Evolutionary conservation across 495 filamentous ascomycete genomes (phyloP), one percentile per base, ranked within the genome.

Genomic region (Neurospora sublineolata): DNA sequence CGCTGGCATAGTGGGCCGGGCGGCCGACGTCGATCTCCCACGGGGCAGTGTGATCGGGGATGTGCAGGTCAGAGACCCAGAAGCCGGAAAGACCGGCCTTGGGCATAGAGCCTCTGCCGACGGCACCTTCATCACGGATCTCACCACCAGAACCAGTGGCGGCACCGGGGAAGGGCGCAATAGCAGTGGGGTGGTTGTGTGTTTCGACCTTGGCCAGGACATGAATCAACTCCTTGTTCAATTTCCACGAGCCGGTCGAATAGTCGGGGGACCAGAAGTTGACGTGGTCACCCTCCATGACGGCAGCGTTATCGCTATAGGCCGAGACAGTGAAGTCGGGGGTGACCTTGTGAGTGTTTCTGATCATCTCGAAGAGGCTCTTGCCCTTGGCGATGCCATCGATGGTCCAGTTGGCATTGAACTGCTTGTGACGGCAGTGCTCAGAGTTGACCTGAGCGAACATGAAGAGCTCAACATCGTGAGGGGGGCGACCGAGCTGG

Each of bases 321-420:
- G 95, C 96, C 42, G 94, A 97, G 37, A 99, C 86, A 12, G 93
- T 95, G 79, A 89, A 88, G 11, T 90, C 82, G 0, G 93, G 92
- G 69, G 92, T 88, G 70, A 84, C 83, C 77, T 91, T 88, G 81
- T 99, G 92, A 7, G 95, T 99, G 77, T 97, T 95, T 46, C 91
- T 87, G 74, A 99, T 99, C 95, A 98, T 97, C 46, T 88, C 88
- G 76, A 99, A 98, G 9, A 99, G 87, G 68, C 89, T 92, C 76
- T 88, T 84, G 12, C 87, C 85, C 85, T 93, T 95, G 73, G 85
- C 82, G 73, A 91, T 83, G 67, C 93, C 94, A 82, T 99, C 94
- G 76, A 99, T 97, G n/a, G 91, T 94, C 93, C 94, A 99, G 23
- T 91, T 91, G 18, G 96, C 94, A 79, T 99, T 99, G 86, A 99